Evolutionary conservation across 768 basidiomycete genomes (phyloP), one percentile per base, ranked within the genome.

Genomic region (Pleurotus platypus): DNA sequence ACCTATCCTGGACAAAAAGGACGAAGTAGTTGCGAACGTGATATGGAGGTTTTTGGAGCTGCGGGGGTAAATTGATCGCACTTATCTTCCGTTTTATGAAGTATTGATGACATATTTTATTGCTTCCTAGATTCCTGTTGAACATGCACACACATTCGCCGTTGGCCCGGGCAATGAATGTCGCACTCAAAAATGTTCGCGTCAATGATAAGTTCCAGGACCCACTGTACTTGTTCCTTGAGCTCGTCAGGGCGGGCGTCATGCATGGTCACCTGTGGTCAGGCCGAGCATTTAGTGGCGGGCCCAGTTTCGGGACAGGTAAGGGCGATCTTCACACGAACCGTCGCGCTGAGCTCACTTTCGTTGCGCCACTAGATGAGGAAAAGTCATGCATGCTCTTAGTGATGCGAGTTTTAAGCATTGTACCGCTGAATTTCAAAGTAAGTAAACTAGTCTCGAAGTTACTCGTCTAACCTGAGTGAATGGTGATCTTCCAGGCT

Each of bases 121-220:
- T 37, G 42, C 60, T 60, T 16, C 55, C 55, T 58, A 97, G 95
- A 62, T 97, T 98, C 80, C 79, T 97, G 57, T 72, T 89, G 60
- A 92, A 91, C 68, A 82, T 88, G 3, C 96, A 98, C 72, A 85
- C 82, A 39, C 96, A 97, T 68, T 91, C 93, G 3, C 80, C 91
- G 35, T 77, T 97, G 64, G 95, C 94, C 42, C 85, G 93, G 57
- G 97, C 97, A 6, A 92, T 98, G 84, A 84, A 91, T 71, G 82
- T 79, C 24, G 92, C 92, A 13, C 78, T 95, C 67, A 82, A 84
- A 62, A 78, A 77, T 35, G 85, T 91, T 5, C 84, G 90, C 39
- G 72, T 98, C 64, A 97, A 95, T 69, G 97, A 99, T 79, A 97
- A 97, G 74, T 98, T 98, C 80, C 97, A 99, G 70, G 97, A 98